phyloP scores from a whole-genome alignment of 1,139 yeast genomes.

The Torulaspora globosa region DNA sequence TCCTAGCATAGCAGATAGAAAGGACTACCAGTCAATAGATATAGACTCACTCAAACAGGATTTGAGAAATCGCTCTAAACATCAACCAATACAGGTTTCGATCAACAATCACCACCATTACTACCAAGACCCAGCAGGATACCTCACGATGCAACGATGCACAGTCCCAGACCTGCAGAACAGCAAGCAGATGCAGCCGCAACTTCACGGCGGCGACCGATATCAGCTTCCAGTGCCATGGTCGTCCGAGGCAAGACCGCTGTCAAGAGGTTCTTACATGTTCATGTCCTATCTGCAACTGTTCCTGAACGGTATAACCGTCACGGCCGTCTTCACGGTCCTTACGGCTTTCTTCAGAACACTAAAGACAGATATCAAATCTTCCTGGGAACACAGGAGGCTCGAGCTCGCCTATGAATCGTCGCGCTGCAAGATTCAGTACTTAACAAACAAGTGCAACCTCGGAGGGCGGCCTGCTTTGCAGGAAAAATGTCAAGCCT shows the following conservation, averaged over 20 bases:
- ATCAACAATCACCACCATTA: conserved; percentile 32
- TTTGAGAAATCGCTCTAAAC: conserved; percentile 14
- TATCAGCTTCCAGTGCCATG: conserved; percentile 33
- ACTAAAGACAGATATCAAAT: conserved; percentile 67
- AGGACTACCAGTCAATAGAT: conserved; percentile 1
- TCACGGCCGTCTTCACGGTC: conserved; percentile 52
- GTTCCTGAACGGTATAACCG: conserved; percentile 56
- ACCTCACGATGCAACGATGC: conserved; percentile 7
- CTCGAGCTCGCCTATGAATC: conserved; percentile 62
- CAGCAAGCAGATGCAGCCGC: conserved; percentile 1
- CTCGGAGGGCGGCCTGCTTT: conserved; percentile 62
- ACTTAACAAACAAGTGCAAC: conserved; percentile 65
- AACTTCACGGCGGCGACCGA: conserved; percentile 8
- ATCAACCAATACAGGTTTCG: conserved; percentile 29
- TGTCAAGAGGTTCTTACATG: conserved; percentile 57
- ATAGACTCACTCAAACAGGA: conserved; percentile 12
- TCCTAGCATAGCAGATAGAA: not conserved
- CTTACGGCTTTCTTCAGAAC: conserved; percentile 54
- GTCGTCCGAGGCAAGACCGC: conserved; percentile 34
- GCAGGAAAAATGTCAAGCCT: conserved; percentile 62
- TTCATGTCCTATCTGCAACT: conserved; percentile 71
- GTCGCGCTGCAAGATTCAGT: conserved; percentile 65
- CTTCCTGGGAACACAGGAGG: conserved; percentile 60
- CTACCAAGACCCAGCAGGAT: conserved; percentile 12
- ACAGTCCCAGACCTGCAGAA: conserved; percentile 1